Conservation (phyloP, 1,284 basidiomycete species). For the Ceratobasidium sp. region DNA sequence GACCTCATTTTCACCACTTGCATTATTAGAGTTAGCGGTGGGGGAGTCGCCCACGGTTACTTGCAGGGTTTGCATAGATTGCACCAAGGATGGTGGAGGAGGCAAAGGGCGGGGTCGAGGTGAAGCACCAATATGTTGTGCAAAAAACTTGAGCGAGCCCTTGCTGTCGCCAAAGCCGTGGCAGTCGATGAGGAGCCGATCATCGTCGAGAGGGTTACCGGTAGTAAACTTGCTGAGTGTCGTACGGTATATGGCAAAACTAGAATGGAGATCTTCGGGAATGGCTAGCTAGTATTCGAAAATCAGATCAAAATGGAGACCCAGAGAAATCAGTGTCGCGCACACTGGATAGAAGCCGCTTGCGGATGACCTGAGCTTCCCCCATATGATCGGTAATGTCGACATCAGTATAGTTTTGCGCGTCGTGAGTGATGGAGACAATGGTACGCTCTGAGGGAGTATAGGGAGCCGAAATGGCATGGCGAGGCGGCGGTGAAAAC, state of each 20-base stretch:
- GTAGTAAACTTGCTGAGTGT: conserved; percentile 82
- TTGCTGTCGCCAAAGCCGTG: conserved; percentile 76
- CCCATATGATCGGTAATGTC: conserved; percentile 77
- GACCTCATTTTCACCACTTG: conserved; percentile 59
- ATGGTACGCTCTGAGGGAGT: conserved; percentile 62
- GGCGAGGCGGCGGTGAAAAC: neutral
- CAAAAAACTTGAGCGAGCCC: conserved; percentile 84
- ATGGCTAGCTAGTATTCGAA: conserved; percentile 74
- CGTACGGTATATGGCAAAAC: conserved; percentile 85
- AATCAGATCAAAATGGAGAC: conserved; percentile 13
- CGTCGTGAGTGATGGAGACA: conserved; percentile 84
- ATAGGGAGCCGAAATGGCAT: neutral
- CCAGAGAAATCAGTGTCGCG: conserved; percentile 21
- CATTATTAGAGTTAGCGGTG: conserved; percentile 67
- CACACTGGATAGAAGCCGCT: conserved; percentile 88
- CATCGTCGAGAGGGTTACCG: conserved; percentile 76
- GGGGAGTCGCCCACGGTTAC: conserved; percentile 62
- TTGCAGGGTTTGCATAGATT: conserved; percentile 12
- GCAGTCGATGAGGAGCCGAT: conserved; percentile 79
- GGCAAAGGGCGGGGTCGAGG: neutral
- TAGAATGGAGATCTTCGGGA: conserved; percentile 81
- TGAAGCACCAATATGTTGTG: conserved; percentile 59
- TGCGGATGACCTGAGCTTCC: conserved; percentile 80
- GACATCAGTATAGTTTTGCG: conserved; percentile 82
- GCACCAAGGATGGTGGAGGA: conserved; percentile 1